Evolutionary conservation across 164 flowering plant species (phyloP), one percentile per base, ranked within the genome.

Genomic region (Buxus sempervirens): DNA sequence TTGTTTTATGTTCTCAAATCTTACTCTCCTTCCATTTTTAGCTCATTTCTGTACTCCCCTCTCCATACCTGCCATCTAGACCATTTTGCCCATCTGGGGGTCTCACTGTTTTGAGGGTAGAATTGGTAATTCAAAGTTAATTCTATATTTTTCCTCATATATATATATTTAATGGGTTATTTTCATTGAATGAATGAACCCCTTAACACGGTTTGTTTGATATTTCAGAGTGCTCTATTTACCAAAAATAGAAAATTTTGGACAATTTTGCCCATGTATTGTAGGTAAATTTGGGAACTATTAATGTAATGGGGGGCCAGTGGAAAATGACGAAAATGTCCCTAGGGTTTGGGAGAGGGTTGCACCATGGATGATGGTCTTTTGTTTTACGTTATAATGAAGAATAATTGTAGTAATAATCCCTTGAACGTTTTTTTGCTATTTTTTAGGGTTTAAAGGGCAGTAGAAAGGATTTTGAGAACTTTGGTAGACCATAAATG

Each of bases 1-100:
- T 81, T 85, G 78, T 84, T 75, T 74, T 72, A 64, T 71, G 20
- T 28, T 60, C n/a, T 53, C n/a, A n/a, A 19, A 14, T 36, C 64
- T 21, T 54, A 3, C 27, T 1, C 45, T 60, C 22, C 57, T 24
- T 49, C 8, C 62, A 42, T 54, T 18, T 68, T 24, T 21, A 49
- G 48, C 19, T 18, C 12, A 28, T 61, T 25, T 60, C 26, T 66
- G 60, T 58, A 36, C 7, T 51, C 19, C 22, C 0, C 19, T 24
- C 58, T 41, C 18, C 42, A 1, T 32, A 36, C 23, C 18, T 56
- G 0, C 23, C 20, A 26, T n/a, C 24, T 18, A 32, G 38, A 32
- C 38, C 38, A 32, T 32, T 32, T 32, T 32, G 38, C 38, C 38
- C 38, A 32, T 32, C 38, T 32, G 38, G 38, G 5, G 38, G 5